Conservation (phyloP, 805 yeast species). For the Candida silvatica region DNA sequence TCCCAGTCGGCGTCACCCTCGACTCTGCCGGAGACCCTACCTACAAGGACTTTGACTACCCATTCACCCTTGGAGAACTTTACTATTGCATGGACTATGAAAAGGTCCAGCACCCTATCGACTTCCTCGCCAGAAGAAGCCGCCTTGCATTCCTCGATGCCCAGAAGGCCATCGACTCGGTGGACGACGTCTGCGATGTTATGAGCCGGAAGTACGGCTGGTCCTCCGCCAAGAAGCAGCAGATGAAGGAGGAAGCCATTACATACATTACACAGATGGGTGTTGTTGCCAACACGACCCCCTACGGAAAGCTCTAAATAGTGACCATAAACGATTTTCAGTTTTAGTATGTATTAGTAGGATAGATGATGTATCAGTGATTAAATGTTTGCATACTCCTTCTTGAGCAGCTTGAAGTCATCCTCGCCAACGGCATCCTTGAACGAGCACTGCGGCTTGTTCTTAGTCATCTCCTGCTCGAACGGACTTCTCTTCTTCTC, state of each 20-base stretch:
- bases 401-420: constrained; percentile 30
- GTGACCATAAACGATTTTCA: neutral
- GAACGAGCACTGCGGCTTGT: constrained; percentile 32
- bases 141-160: constrained; percentile 90
- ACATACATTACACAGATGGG: constrained; percentile 62
- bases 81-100: constrained; percentile 75
- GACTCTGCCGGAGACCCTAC: constrained; percentile 6
- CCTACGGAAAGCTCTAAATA: constrained; percentile 13
- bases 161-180: constrained; percentile 68
- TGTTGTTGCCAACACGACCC: constrained; percentile 18
- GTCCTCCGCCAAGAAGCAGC: constrained; percentile 49
- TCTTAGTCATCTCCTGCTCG: constrained; percentile 45
- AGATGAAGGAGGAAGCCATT: constrained; percentile 41
- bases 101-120: constrained; percentile 80
- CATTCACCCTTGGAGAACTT: constrained; percentile 88
- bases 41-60: constrained; percentile 57
- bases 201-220: constrained; percentile 78
- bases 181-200: constrained; percentile 77
- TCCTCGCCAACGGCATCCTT: constrained; percentile 34
- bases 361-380: no score
- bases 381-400: neutral
- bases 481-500: constrained; percentile 37
- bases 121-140: constrained; percentile 87
- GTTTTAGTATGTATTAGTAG: neutral
- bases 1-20: constrained; percentile 48